These are phyloP conservation scores for Erodium moschatum DNA, from an alignment of 441 rosid genomes.

Conservation along the genomic window DNA sequence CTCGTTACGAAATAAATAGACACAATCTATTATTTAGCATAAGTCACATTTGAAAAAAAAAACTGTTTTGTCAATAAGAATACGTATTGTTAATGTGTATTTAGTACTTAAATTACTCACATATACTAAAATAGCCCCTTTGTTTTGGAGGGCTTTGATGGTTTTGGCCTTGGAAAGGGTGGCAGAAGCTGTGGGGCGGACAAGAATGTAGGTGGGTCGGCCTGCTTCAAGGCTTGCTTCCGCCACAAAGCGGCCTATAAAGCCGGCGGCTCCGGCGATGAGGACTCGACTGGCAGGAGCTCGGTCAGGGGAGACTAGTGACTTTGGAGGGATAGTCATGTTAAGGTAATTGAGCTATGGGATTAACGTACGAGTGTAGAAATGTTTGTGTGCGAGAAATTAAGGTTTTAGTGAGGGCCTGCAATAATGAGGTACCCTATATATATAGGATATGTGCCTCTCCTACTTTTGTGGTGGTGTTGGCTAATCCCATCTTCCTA, in stretches of 20 bases:
- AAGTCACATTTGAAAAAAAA: neutral
- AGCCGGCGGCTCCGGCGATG: slow-evolving; percentile 39
- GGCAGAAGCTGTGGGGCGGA: slow-evolving; percentile 18
- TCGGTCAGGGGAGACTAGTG: neutral
- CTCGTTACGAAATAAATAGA: neutral
- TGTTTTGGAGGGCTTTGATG: slow-evolving; percentile 25
- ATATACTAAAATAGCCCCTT: slow-evolving; percentile 28
- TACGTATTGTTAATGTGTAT: no score
- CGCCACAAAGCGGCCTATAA: slow-evolving; percentile 36
- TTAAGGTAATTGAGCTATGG: no score
- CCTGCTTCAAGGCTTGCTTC: slow-evolving; percentile 38
- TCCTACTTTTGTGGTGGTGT: neutral
- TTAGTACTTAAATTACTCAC: slow-evolving; percentile 13
- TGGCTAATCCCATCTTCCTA: no score
- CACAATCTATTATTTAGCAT: neutral
- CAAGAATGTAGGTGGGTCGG: slow-evolving; percentile 32
- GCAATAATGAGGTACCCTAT: no score
- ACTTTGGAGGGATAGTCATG: slow-evolving; percentile 25
- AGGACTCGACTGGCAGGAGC: slow-evolving; percentile 30
- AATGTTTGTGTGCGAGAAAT: no score
- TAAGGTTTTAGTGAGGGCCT: no score
- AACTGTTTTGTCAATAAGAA: no score
- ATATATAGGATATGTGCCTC: neutral
- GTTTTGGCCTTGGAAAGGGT: slow-evolving; percentile 21
- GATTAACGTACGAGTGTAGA: no score